Conservation (phyloP, 495 filamentous ascomycete genomes). For the Terfezia claveryi region DNA sequence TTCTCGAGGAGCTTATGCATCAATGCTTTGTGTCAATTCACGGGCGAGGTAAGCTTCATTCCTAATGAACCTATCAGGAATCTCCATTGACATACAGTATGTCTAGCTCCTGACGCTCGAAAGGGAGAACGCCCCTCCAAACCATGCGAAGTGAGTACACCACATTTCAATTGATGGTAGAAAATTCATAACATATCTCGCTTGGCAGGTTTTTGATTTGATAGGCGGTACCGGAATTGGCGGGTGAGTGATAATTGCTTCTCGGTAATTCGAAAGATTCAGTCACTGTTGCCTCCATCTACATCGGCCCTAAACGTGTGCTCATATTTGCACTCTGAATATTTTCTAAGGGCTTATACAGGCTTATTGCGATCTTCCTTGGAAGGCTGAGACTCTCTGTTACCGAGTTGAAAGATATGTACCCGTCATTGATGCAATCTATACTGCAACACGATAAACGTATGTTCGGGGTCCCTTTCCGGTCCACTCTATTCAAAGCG, state of each 20-base stretch:
- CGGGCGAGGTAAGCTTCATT: slow-evolving; percentile 35
- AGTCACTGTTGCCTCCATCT: no score
- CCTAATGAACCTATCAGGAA: no score
- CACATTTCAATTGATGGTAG: no score
- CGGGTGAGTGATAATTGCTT: slow-evolving; percentile 23
- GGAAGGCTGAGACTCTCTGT: slow-evolving; percentile 76
- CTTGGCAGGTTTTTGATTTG: slow-evolving; percentile 44
- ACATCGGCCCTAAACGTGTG: no score
- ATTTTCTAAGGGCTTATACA: not conserved
- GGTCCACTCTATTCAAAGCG: slow-evolving; percentile 91
- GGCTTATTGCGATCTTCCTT: slow-evolving; percentile 83
- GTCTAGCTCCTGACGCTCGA: not conserved
- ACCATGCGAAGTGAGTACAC: slow-evolving; percentile 41
- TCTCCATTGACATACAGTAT: no score
- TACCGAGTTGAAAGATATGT: slow-evolving; percentile 88
- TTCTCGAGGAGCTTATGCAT: slow-evolving; percentile 39
- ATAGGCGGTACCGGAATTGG: slow-evolving; percentile 74
- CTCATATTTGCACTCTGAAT: no score
- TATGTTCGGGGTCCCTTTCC: slow-evolving; percentile 78
- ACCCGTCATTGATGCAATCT: slow-evolving; percentile 75
- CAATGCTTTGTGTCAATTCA: slow-evolving; percentile 65
- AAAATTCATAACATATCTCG: slow-evolving; percentile 33
- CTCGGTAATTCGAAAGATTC: no score
- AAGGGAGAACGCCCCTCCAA: slow-evolving; percentile 64
- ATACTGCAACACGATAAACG: slow-evolving; percentile 98